Percentiles rank a stretch among this genome's conserved stretches.
phyloP scores from a whole-genome alignment of 108 stramenopile genomes.

The Conticribra guillardii region DNA sequence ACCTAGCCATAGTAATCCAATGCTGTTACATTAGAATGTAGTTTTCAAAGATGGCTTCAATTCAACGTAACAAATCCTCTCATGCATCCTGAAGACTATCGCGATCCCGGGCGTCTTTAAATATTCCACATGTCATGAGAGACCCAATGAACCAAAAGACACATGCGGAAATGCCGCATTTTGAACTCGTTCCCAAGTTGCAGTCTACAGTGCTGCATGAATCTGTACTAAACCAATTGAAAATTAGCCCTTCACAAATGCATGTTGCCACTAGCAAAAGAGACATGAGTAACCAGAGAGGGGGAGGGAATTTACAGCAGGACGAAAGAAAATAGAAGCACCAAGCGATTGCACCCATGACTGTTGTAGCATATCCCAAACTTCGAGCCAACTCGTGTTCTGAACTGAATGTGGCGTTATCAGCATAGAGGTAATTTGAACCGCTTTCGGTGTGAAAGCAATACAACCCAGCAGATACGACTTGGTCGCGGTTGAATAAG shows the following conservation, averaged over 20 bases:
- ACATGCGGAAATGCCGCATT: constrained; percentile 18
- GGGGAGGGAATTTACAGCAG: constrained; percentile 17
- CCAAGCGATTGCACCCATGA: constrained; percentile 33
- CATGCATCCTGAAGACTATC: background rate
- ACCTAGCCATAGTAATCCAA: no score
- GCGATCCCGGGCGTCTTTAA: constrained; percentile 23
- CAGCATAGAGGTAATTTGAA: constrained; percentile 10
- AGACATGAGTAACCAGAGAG: constrained; percentile 21
- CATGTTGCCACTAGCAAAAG: constrained; percentile 24
- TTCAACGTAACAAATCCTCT: no score
- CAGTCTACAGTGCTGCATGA: constrained; percentile 16
- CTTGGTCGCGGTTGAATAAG: constrained; percentile 12
- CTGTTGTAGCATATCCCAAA: constrained; percentile 21
- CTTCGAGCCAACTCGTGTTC: constrained; percentile 1
- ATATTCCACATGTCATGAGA: constrained; percentile 42
- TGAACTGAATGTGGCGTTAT: constrained; percentile 1
- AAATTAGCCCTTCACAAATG: constrained; percentile 23
- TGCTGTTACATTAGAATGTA: no score
- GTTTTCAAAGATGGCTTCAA: no score
- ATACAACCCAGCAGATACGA: constrained; percentile 3
- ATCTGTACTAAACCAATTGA: constrained; percentile 17
- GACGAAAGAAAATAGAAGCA: constrained; percentile 20
- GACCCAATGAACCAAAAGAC: constrained; percentile 33
- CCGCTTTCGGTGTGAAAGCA: constrained; percentile 23
- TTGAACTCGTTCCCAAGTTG: constrained; percentile 23